These are phyloP conservation scores for Helotiales sp. DNA, from an alignment of 2,329 filamentous ascomycete species.

Conservation along the genomic window DNA sequence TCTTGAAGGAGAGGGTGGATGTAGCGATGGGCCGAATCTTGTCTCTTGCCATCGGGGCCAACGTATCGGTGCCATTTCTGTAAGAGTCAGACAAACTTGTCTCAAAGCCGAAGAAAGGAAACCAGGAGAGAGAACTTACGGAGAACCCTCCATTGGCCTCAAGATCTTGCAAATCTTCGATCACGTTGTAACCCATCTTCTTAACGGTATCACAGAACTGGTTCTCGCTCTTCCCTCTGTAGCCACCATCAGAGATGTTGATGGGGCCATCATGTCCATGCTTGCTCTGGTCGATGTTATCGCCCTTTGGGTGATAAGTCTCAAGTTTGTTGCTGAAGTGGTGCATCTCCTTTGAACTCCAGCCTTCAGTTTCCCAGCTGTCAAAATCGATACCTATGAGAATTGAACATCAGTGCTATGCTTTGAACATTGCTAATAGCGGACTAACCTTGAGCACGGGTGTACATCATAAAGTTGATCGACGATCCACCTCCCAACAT, in stretches of 20 bases:
- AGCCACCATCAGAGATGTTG: constrained; percentile 57
- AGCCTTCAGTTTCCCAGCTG: constrained; percentile 57
- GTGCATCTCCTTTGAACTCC: constrained; percentile 56
- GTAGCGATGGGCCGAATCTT: constrained; percentile 61
- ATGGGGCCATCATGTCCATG: constrained; percentile 63
- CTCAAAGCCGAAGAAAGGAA: constrained; percentile 5
- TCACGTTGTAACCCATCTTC: constrained; percentile 55
- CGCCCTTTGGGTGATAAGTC: constrained; percentile 50
- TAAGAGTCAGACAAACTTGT: constrained; percentile 16
- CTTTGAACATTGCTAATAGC: constrained; percentile 28
- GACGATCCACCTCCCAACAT: constrained; percentile 67
- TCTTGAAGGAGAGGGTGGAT: constrained; percentile 57
- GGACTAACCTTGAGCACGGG: constrained; percentile 52
- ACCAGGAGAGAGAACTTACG: constrained; percentile 29
- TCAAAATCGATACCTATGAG: constrained; percentile 41
- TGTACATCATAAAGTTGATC: constrained; percentile 63
- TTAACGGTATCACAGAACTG: constrained; percentile 56
- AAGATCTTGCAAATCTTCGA: constrained; percentile 59
- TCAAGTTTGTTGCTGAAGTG: constrained; percentile 62
- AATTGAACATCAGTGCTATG: background rate
- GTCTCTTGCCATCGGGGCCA: constrained; percentile 56
- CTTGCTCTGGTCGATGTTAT: constrained; percentile 36
- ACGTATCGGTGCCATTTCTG: constrained; percentile 56
- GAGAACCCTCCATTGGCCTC: constrained; percentile 46
- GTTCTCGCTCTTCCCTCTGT: constrained; percentile 49